Conservation (phyloP, 2,329 filamentous ascomycete species). For the Allantophomopsis cytisporea region DNA sequence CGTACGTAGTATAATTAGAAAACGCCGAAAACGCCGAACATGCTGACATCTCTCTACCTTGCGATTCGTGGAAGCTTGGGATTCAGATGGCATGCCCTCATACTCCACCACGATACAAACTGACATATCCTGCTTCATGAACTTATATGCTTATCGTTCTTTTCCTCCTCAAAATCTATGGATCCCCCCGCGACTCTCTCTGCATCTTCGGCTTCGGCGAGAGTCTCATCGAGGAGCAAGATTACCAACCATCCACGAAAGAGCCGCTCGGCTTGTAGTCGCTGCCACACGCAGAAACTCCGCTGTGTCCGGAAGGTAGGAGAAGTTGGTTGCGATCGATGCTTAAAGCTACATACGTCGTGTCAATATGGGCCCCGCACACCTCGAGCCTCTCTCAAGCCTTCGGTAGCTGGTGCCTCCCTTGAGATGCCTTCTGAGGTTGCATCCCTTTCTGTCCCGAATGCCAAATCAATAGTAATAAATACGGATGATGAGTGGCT, state of each 20-base stretch:
- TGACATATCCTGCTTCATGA: neutral
- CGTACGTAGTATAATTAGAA: too few species aligned
- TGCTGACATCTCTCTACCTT: too few species aligned
- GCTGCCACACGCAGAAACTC: constrained; percentile 5
- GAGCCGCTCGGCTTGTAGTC: constrained; percentile 5
- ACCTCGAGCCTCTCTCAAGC: too few species aligned
- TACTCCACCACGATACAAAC: neutral
- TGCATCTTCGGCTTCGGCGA: neutral
- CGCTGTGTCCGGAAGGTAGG: constrained; percentile 1
- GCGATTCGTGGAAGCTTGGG: too few species aligned
- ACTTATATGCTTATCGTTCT: neutral
- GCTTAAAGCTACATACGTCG: constrained; percentile 2
- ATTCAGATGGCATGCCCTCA: too few species aligned
- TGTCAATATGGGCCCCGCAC: too few species aligned
- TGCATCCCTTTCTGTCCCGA: too few species aligned
- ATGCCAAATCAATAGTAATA: too few species aligned
- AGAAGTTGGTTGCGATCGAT: constrained; percentile 2
- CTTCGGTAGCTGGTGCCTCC: too few species aligned
- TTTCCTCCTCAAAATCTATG: neutral
- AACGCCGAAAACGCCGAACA: too few species aligned
- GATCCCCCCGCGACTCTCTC: constrained; percentile 1
- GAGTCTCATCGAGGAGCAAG: neutral
- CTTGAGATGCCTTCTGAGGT: too few species aligned
- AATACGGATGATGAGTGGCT: too few species aligned
- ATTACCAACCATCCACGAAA: neutral